Evolutionary conservation across 352 stramenopile species (phyloP), one percentile per base, ranked within the genome.

Genomic region (Globisporangium solare): DNA sequence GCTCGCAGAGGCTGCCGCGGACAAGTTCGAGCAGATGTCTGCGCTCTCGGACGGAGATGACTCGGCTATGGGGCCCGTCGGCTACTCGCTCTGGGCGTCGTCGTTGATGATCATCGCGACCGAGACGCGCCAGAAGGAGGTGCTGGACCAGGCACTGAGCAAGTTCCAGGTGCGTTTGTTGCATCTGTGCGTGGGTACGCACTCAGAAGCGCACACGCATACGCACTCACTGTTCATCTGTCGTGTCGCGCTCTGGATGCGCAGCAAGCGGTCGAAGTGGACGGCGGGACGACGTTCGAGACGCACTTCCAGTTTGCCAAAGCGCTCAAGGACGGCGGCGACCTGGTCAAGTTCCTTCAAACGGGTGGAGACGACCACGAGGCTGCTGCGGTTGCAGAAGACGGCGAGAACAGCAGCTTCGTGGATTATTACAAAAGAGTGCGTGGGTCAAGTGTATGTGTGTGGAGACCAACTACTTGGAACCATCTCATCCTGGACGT

Each of bases 21-120:
- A 94, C 71, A 94, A 94, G 61, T 94, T 94, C 65, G 58, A 90
- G 54, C 66, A 92, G 48, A 92, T 92, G 73, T 47, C 73, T 58
- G n/a, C 63, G 49, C 60, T 88, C 2, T 74, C 76, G 22, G 55
- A 67, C 0, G 72, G 65, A 2, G 76, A 71, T 3, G 79, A 88
- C 56, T 75, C 70, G 2, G 77, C 77, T n/a, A 72, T 94, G 50
- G 83, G 83, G 8, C 73, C 81, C 3, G 81, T 92, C 20, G 83
- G 83, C 0, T 89, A 88, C 58, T 88, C 83, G 54, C 68, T 94
- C 8, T 94, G 81, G 76, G 83, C 74, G 6, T 90, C 77, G 20
- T 88, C 78, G 40, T 61, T 91, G 55, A 66, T 94, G 7, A 88
- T 88, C 60, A 70, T 92, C 21, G 83, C 83, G 11, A 88, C 78